Percentiles rank a stretch among this genome's conserved stretches.
These are phyloP conservation scores for Pythium vanterpoolii DNA, from an alignment of 352 stramenopile species.

Conservation along the genomic window DNA sequence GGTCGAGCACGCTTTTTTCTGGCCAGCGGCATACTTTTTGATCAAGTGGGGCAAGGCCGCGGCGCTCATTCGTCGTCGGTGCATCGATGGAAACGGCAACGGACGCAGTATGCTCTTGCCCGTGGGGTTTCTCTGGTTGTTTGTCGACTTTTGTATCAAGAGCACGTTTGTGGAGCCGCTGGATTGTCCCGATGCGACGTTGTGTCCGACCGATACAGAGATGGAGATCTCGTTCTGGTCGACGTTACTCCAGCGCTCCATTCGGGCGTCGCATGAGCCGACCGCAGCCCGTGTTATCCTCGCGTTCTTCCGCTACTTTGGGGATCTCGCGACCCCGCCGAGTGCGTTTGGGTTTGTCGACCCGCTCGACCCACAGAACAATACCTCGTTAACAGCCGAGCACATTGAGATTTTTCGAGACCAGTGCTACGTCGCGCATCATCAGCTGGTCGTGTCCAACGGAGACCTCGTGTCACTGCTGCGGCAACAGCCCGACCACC, in stretches of 20 bases:
- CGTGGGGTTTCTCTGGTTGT: constrained; percentile 73
- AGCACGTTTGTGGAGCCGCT: constrained; percentile 44
- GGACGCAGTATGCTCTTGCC: constrained; percentile 58
- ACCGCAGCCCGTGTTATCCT: constrained; percentile 51
- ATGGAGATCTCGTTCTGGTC: constrained; percentile 69
- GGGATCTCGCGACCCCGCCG: constrained; percentile 42
- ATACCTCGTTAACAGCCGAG: constrained; percentile 50
- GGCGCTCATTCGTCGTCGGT: constrained; percentile 56
- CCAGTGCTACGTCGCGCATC: constrained; percentile 59
- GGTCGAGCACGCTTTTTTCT: constrained; percentile 64
- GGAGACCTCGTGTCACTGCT: constrained; percentile 61
- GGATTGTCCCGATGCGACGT: constrained; percentile 10
- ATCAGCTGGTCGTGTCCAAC: constrained; percentile 57
- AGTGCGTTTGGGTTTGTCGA: constrained; percentile 56
- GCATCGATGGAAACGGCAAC: constrained; percentile 23
- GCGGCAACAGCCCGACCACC: constrained; percentile 44
- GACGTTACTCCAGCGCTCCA: constrained; percentile 30
- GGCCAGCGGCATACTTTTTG: constrained; percentile 70
- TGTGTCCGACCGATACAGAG: constrained; percentile 28
- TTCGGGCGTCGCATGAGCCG: neutral
- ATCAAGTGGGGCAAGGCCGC: constrained; percentile 72
- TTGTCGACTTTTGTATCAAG: constrained; percentile 59
- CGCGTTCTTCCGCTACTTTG: constrained; percentile 53
- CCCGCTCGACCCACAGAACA: constrained; percentile 54
- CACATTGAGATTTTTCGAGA: constrained; percentile 49